A percentile compares a stretch with the other conserved stretches of the same genome.
Conservation (phyloP, 345 rosid species). For the Brassica carinata region DNA sequence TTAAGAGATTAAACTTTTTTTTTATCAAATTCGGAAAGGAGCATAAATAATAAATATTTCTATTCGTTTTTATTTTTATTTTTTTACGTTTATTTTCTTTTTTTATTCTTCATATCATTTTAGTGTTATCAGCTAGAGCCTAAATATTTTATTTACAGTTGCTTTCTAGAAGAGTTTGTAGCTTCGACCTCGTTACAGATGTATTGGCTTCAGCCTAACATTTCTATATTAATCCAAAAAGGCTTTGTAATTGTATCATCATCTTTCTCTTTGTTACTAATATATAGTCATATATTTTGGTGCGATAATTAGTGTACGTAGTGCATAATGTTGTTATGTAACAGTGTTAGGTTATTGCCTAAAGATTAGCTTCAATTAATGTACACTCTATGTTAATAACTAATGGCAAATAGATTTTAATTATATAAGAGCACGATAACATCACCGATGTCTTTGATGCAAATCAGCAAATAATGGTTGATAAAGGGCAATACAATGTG, state of each 20-base stretch:
- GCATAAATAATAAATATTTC: no score
- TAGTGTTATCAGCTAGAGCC: no score
- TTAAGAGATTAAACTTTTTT: no score
- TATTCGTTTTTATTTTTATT: no score
- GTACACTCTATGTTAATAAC: background rate
- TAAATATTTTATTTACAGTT: background rate
- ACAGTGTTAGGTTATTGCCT: background rate
- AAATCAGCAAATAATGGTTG: background rate
- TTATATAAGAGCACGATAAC: background rate
- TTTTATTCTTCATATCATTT: no score
- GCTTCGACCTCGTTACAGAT: background rate
- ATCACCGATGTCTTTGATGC: background rate
- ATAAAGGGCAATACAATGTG: background rate
- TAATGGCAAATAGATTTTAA: background rate
- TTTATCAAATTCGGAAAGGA: no score
- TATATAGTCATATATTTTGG: background rate
- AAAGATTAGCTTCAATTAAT: background rate
- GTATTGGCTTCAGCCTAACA: no score
- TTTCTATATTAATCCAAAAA: no score
- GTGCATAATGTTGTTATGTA: background rate
- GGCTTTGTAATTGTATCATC: no score
- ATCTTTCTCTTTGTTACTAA: background rate
- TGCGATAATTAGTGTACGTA: no score
- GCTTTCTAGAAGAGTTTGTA: background rate
- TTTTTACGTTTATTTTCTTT: no score